These are phyloP conservation scores for Pyrenula massariospora DNA, from an alignment of 495 filamentous ascomycete genomes.

Conservation along the genomic window DNA sequence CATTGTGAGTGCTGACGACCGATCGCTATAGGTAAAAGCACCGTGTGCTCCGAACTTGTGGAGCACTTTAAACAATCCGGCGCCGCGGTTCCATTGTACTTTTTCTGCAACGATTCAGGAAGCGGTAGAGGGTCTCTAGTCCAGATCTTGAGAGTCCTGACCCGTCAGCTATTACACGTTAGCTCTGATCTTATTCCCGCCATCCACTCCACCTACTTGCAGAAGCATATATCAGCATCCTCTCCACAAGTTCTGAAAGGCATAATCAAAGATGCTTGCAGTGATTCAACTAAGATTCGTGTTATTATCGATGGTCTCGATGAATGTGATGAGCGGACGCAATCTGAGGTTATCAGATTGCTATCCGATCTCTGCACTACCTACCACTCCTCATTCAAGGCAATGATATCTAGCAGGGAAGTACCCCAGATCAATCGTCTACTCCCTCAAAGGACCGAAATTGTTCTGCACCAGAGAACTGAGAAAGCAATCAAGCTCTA, in stretches of 20 bases:
- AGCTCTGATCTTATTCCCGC: background rate
- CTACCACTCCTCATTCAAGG: no score
- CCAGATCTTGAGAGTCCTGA: background rate
- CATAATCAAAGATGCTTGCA: background rate
- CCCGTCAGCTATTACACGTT: background rate
- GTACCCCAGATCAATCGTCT: no score
- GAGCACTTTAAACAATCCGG: no score
- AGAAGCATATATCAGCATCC: background rate
- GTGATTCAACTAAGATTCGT: background rate
- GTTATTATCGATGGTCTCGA: background rate
- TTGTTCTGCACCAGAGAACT: background rate
- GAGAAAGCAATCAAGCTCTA: background rate
- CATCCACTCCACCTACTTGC: no score
- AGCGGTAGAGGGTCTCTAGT: no score
- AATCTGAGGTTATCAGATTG: no score
- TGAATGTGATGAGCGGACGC: background rate
- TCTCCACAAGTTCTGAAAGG: background rate
- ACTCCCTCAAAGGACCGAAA: no score
- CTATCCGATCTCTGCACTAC: no score
- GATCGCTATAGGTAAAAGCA: background rate
- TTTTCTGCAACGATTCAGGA: no score
- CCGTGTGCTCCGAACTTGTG: background rate
- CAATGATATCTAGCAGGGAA: no score
- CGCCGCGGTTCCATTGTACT: no score
- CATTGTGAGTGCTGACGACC: no score